Conservation (phyloP, 2,329 filamentous ascomycete species). For the Arthroderma sp. region DNA sequence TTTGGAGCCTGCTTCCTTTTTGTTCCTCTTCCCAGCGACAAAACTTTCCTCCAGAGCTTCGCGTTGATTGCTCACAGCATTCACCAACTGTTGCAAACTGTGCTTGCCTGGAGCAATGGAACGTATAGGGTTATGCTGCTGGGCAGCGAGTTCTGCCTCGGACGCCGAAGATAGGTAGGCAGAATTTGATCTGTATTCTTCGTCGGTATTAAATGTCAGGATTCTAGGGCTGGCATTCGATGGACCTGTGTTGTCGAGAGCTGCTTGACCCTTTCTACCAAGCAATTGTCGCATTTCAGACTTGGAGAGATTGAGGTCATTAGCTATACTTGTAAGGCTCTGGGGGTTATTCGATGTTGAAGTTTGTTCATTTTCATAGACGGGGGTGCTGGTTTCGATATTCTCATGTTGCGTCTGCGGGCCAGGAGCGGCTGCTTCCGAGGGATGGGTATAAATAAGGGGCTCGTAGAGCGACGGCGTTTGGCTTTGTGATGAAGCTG, state of each 20-base stretch:
- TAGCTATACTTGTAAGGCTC: constrained; percentile 57
- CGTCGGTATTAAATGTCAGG: constrained; percentile 77
- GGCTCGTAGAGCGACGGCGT: constrained; percentile 19
- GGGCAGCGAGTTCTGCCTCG: constrained; percentile 32
- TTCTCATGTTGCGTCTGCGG: constrained; percentile 5
- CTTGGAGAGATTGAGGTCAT: constrained; percentile 65
- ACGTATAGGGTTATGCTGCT: constrained; percentile 69
- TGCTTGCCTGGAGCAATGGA: constrained; percentile 79
- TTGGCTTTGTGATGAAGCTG: background rate
- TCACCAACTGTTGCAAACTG: constrained; percentile 75
- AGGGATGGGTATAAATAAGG: constrained; percentile 23
- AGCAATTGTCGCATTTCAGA: constrained; percentile 72
- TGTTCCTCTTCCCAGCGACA: constrained; percentile 63
- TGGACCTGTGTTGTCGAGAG: too few relatives aligned
- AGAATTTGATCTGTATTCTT: constrained; percentile 78
- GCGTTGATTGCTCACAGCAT: constrained; percentile 65
- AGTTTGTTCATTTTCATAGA: constrained; percentile 1
- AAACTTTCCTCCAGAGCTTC: constrained; percentile 89
- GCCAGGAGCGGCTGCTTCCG: constrained; percentile 12
- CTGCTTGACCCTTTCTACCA: constrained; percentile 42
- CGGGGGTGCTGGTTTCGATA: background rate
- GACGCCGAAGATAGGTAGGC: constrained; percentile 56
- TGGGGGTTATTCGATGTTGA: constrained; percentile 20
- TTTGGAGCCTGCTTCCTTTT: constrained; percentile 64
- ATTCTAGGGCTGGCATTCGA: constrained; percentile 46